Percentiles rank a stretch among this genome's conserved stretches.
phyloP scores from a whole-genome alignment of 345 rosid species.

The Syzygium aromaticum region DNA sequence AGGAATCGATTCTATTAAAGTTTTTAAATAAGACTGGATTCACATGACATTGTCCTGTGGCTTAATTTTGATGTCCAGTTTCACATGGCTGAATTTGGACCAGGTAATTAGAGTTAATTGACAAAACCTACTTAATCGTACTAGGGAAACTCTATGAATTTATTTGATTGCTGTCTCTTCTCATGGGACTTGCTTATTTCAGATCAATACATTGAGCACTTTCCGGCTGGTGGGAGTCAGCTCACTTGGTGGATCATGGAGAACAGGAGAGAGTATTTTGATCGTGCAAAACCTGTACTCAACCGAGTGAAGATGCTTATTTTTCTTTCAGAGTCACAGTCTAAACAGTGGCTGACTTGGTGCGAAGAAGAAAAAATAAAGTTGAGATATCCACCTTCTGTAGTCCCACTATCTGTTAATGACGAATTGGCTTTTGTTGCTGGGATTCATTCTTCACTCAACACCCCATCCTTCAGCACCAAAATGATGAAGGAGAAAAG shows the following conservation, averaged over 20 bases:
- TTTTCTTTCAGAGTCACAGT: conserved; percentile 79
- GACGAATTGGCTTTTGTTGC: conserved; percentile 95
- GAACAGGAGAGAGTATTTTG: conserved; percentile 86
- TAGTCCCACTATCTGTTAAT: conserved; percentile 81
- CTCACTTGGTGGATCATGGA: conserved; percentile 99
- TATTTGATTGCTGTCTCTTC: neutral
- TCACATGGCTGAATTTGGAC: neutral
- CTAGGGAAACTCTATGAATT: neutral
- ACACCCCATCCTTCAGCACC: conserved; percentile 47
- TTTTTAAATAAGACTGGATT: neutral
- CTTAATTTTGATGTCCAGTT: neutral
- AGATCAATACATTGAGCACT: conserved; percentile 24
- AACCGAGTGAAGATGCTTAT: conserved; percentile 73
- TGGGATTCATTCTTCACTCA: conserved; percentile 66
- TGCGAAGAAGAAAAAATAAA: conserved; percentile 71
- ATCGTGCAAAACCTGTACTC: conserved; percentile 69
- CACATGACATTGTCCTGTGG: neutral
- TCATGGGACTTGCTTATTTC: neutral
- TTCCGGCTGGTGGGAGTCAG: conserved; percentile 94
- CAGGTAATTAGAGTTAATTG: neutral
- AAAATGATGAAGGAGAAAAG: conserved; percentile 60
- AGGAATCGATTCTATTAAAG: neutral
- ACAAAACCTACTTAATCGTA: neutral
- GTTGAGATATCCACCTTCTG: conserved; percentile 74
- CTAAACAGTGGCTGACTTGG: conserved; percentile 86